Conservation (phyloP, 345 rosid genomes). For the Ceriops zippeliana region DNA sequence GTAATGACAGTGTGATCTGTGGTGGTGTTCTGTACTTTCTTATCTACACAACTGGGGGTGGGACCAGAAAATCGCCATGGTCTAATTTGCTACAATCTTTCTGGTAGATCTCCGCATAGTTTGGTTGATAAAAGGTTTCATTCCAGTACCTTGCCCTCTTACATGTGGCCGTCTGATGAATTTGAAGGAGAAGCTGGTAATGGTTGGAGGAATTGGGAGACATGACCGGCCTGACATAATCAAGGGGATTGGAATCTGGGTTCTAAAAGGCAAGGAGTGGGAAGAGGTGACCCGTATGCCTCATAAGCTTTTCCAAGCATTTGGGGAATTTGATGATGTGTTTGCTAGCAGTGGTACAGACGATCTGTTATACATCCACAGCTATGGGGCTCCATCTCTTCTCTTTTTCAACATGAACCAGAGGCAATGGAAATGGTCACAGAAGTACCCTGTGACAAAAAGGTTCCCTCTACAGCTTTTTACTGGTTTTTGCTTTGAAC, state of each 20-base stretch:
- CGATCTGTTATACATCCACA: conserved; percentile 78
- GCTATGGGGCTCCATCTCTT: conserved; percentile 83
- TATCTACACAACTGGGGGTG: conserved; percentile 68
- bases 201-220: conserved; percentile 95
- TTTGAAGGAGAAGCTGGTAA: conserved; percentile 72
- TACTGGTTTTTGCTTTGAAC: conserved; percentile 89
- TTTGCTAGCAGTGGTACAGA: conserved; percentile 86
- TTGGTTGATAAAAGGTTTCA: conserved; percentile 44
- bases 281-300: conserved; percentile 84
- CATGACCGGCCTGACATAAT: conserved; percentile 79
- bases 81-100: conserved; percentile 51
- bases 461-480: conserved; percentile 95
- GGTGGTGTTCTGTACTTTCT: conserved; percentile 61
- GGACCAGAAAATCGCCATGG: conserved; percentile 71
- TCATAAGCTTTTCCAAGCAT: conserved; percentile 74
- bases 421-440: conserved; percentile 85
- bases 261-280: conserved; percentile 65
- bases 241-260: conserved; percentile 94
- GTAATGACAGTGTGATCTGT: conserved; percentile 83
- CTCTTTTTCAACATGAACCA: conserved; percentile 63
- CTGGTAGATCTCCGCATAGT: conserved; percentile 36
- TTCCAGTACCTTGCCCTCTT: conserved; percentile 75
- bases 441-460: conserved; percentile 78
- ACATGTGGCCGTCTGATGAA: conserved; percentile 95
- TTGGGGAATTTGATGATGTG: conserved; percentile 97